These are phyloP conservation scores for Peronospora farinosa DNA, from an alignment of 352 stramenopile genomes.

Conservation along the genomic window DNA sequence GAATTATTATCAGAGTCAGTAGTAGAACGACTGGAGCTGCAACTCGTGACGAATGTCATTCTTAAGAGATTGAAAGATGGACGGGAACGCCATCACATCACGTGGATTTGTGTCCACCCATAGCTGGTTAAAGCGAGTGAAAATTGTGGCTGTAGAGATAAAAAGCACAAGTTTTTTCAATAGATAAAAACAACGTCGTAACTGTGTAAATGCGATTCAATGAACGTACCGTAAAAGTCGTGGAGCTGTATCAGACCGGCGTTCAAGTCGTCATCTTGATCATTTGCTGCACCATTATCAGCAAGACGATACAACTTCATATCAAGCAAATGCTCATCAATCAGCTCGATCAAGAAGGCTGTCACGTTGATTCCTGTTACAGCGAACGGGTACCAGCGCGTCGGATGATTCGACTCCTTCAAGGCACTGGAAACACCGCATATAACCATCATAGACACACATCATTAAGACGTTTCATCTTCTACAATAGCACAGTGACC, in stretches of 20 bases:
- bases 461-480: neutral
- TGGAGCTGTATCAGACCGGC: conserved; percentile 47
- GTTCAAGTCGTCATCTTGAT: conserved; percentile 28
- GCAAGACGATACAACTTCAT: conserved; percentile 55
- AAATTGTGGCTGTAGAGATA: conserved; percentile 46
- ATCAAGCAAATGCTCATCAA: conserved; percentile 72
- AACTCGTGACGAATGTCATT: conserved; percentile 54
- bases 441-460: neutral
- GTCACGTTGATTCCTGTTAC: conserved; percentile 86
- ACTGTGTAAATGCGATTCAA: too few species aligned
- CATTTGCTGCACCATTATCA: neutral
- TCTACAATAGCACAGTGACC: neutral
- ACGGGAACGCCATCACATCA: conserved; percentile 82
- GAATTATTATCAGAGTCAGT: conserved; percentile 31
- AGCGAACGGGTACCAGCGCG: conserved; percentile 80
- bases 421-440: conserved; percentile 38
- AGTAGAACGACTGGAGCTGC: conserved; percentile 51
- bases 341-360: conserved; percentile 67
- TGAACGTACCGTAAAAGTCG: conserved; percentile 65
- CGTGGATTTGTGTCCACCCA: conserved; percentile 78
- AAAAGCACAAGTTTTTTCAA: neutral
- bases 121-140: conserved; percentile 77
- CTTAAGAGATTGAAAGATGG: conserved; percentile 80
- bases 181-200: too few species aligned
- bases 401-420: conserved; percentile 78